Evolutionary conservation across 768 basidiomycete genomes (phyloP).

Genomic region (Termitomyces sp.): DNA sequence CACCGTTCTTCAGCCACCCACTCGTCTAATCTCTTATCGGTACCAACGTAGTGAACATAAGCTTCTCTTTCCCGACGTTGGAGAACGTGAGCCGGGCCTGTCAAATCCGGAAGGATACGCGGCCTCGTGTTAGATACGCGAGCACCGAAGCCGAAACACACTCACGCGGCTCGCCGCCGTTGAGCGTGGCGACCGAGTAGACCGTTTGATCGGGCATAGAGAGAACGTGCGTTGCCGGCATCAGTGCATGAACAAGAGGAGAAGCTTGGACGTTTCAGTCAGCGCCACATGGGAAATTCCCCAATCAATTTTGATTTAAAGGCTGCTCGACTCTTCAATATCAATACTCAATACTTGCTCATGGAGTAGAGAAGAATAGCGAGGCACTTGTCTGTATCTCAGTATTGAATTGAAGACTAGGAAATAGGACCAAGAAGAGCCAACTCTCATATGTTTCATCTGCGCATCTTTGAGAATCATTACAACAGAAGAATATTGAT

Average conservation of each 20-base stretch:
- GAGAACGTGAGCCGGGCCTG: constrained; percentile 49
- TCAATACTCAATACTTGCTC: not conserved
- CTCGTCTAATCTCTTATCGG: constrained; percentile 71
- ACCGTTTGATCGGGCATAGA: constrained; percentile 18
- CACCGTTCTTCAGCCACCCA: constrained; percentile 54
- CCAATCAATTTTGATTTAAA: not conserved
- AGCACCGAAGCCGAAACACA: constrained; percentile 8
- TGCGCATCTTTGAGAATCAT: not conserved
- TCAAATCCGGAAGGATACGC: constrained; percentile 4
- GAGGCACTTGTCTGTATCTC: not conserved
- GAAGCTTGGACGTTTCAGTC: constrained; percentile 1
- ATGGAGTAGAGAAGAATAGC: not conserved
- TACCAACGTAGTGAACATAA: constrained; percentile 69
- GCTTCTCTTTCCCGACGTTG: constrained; percentile 45
- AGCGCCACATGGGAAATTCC: constrained; percentile 5
- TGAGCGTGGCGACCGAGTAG: constrained; percentile 27
- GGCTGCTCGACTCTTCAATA: not conserved
- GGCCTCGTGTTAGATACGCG: constrained; percentile 14
- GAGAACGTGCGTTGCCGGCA: constrained; percentile 25
- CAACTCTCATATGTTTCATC: not conserved
- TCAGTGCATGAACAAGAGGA: constrained; percentile 6
- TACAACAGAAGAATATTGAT: not conserved
- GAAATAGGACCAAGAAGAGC: not conserved
- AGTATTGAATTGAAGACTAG: not conserved
- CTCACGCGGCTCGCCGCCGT: constrained; percentile 24